Conservation (phyloP, 2,329 filamentous ascomycete species). For the Colletotrichum abscissum region DNA sequence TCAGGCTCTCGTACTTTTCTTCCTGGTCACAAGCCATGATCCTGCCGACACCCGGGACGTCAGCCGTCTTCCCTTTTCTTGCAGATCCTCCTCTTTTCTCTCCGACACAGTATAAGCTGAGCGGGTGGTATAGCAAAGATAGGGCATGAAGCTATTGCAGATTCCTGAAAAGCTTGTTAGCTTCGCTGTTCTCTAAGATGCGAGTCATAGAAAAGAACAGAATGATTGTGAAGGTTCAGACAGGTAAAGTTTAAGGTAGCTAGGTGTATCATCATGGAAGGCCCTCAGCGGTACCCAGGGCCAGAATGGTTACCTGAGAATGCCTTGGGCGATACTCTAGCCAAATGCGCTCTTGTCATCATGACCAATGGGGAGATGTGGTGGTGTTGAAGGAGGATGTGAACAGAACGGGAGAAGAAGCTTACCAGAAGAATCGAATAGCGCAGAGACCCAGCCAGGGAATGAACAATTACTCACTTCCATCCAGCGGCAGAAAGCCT, state of each 20-base stretch:
- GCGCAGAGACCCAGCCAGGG: constrained; percentile 28
- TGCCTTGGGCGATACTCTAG: constrained; percentile 89
- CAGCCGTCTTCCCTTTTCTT: constrained; percentile 8
- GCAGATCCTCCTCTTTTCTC: not conserved
- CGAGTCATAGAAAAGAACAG: constrained; percentile 37
- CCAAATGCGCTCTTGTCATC: constrained; percentile 99
- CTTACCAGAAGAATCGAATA: constrained; percentile 49
- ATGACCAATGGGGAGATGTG: constrained; percentile 57
- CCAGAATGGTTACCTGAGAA: constrained; percentile 81
- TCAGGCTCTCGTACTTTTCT: constrained; percentile 85
- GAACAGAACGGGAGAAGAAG: constrained; percentile 32
- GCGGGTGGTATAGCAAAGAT: constrained; percentile 1
- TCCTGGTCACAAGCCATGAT: constrained; percentile 94
- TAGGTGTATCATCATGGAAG: constrained; percentile 99
- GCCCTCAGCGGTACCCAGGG: constrained; percentile 66
- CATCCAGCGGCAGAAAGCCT: constrained; percentile 91
- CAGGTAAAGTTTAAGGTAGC: constrained; percentile 89
- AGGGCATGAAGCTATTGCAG: constrained; percentile 44
- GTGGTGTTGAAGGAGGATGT: constrained; percentile 12
- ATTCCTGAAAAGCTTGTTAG: constrained; percentile 37
- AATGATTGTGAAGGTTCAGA: constrained; percentile 73
- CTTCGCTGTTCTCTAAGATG: constrained; percentile 28
- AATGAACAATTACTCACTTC: constrained; percentile 72
- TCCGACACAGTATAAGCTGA: too few relatives aligned
- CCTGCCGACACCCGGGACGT: constrained; percentile 58